Evolutionary conservation across 179 eudicot genomes (phyloP), one percentile per base, ranked within the genome.

Genomic region (Heliamphora pulchella): DNA sequence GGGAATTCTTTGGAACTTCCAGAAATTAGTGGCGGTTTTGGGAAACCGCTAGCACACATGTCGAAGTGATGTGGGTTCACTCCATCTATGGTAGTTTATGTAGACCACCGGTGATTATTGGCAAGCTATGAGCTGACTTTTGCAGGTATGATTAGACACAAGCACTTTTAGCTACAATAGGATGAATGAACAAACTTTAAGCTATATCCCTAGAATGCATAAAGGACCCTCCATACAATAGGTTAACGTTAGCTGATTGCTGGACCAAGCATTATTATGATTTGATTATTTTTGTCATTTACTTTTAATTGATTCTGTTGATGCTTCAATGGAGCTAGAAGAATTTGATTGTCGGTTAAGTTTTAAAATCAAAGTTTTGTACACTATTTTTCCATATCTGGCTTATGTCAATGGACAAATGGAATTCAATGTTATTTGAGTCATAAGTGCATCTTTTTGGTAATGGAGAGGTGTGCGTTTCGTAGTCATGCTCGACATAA

Each of bases 141-240:
- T 15, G 68, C 41, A 2, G 51, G n/a, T 73, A 53, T 73, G 44
- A 22, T 10, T 22, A 22, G 51, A 8, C 73, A 69, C 5, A 3
- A n/a, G 48, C n/a, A 68, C 50, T 68, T 43, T 18, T 43, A 41
- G 46, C 43, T 68, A 14, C 18, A 43, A 41, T 43, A 69, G 51
- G 46, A 72, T 8, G 76, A 73, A 73, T 73, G 76, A 4, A n/a
- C 44, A 73, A 63, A 72, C 57, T 22, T 31, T 31, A 31, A 31
- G 31, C 31, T 31, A 31, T 31, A 31, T 31, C 31, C 31, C 31
- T 31, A 31, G 31, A 31, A 31, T 31, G 31, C 31, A 31, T 31
- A 31, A 31, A 31, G 31, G 31, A 31, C 31, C 17, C 17, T 51
- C 76, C 18, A 20, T 22, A n/a, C 31, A 31, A 31, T 31, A 31